Evolutionary conservation across 768 basidiomycete species (phyloP), one percentile per base, ranked within the genome.

Genomic region (Obba rivulosa): DNA sequence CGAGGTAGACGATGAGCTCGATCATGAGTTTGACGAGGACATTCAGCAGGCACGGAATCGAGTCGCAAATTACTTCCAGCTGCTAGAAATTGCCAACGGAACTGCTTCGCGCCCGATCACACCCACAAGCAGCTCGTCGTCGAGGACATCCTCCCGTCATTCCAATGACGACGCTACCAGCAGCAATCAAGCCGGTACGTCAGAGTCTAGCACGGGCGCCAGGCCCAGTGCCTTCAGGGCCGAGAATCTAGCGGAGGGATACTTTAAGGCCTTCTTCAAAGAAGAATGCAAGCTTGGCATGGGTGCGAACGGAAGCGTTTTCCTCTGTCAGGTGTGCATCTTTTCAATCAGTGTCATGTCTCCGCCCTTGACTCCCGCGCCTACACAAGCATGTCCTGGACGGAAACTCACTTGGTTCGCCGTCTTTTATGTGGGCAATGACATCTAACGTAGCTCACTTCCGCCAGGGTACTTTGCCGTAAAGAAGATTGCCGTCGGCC

Each of bases 401-500:
- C 48, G 90, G 87, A 8, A 94, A 93, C 58, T 73, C 81, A 14
- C 76, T 97, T 16, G 90, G 89, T 83, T 57, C 58, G 70, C 28
- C 43, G 28, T 31, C 9, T 40, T 35, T 22, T 45, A 20, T n/a
- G n/a, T 46, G 31, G 34, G 21, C 17, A 10, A 14, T 49, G 41
- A 42, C 55, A 35, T 35, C 23, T 23, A 34, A 49, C 37, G 24
- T 46, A 45, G 31, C 7, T 48, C 41, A 22, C 36, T 48, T 31
- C 10, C 11, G 41, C 20, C 55, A 79, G 88, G 88, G 23, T 85
- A 83, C 56, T 96, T 94, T 63, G 94, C 94, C 0, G 88, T 96
- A 41, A 98, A 98, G 71, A 97, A 96, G 65, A 92, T 98, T 18
- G 92, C 95, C 0, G 88, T 97, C 0, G 93, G 93, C 41, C 81